A percentile compares a stretch with the other conserved stretches of the same genome.
Conservation (phyloP, 495 filamentous ascomycete genomes). For the Achaetomiella virescens region DNA sequence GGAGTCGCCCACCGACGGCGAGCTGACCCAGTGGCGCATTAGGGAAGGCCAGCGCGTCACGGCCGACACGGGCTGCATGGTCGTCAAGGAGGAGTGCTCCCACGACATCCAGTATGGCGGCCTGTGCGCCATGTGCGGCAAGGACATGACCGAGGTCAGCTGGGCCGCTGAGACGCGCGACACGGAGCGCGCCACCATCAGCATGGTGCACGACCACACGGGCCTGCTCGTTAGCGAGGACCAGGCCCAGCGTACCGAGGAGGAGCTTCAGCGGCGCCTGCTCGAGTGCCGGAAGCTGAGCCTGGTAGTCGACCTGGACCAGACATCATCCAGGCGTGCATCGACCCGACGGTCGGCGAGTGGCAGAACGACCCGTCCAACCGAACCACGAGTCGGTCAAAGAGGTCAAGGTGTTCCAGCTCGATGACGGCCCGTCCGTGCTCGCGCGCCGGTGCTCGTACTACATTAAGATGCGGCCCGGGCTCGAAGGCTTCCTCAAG, state of each 20-base stretch:
- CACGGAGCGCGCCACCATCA: conserved; percentile 78
- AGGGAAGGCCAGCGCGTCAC: conserved; percentile 63
- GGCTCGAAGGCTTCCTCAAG: conserved; percentile 74
- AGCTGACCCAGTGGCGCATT: conserved; percentile 68
- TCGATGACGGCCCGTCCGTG: conserved; percentile 73
- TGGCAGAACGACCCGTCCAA: conserved; percentile 86
- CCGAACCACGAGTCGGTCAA: conserved; percentile 86
- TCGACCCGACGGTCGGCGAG: conserved; percentile 91
- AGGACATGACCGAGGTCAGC: conserved; percentile 80
- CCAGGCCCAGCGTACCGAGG: conserved; percentile 75
- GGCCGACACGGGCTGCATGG: conserved; percentile 53
- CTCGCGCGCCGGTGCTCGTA: conserved; percentile 72
- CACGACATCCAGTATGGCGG: conserved; percentile 88
- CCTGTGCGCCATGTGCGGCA: conserved; percentile 85
- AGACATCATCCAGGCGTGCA: conserved; percentile 97
- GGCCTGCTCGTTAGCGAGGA: conserved; percentile 64
- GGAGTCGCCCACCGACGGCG: conserved; percentile 76
- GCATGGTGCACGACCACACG: conserved; percentile 87
- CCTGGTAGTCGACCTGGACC: conserved; percentile 93
- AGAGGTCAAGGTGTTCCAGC: conserved; percentile 78
- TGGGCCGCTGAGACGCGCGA: conserved; percentile 49
- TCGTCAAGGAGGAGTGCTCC: conserved; percentile 84
- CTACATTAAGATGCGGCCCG: conserved; percentile 97
- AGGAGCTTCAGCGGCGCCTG: conserved; percentile 76
- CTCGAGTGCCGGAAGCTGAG: conserved; percentile 75